phyloP scores from a whole-genome alignment of 257 asterid genomes.

The Leonotis leonurus region DNA sequence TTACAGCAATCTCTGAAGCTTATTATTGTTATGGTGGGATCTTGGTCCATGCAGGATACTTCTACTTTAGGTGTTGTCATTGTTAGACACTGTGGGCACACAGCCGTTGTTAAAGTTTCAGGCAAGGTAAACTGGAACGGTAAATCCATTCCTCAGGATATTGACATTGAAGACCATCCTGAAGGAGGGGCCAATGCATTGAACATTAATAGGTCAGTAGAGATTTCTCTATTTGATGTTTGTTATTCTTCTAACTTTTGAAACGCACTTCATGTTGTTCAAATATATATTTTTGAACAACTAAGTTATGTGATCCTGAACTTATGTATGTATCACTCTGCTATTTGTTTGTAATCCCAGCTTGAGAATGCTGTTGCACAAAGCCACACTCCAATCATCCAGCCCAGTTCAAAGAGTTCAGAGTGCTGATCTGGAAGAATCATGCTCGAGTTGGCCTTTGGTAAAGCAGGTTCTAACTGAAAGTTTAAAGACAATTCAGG shows the following conservation, averaged over 20 bases:
- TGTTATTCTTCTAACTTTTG: neutral
- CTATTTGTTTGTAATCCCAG: conserved; percentile 30
- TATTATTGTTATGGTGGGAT: conserved; percentile 9
- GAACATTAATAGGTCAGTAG: conserved; percentile 59
- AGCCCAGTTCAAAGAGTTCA: conserved; percentile 50
- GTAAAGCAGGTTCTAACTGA: conserved; percentile 51
- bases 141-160: conserved; percentile 42
- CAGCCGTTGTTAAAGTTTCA: conserved; percentile 59
- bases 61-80: conserved; percentile 64
- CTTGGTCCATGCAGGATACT: conserved; percentile 47
- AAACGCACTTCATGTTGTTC: neutral
- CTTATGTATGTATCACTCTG: conserved; percentile 1
- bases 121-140: conserved; percentile 48
- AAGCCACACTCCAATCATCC: conserved; percentile 43
- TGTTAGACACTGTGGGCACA: conserved; percentile 62
- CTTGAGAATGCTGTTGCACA: conserved; percentile 73
- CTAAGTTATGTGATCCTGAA: neutral
- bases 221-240: conserved; percentile 5
- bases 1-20: neutral
- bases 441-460: conserved; percentile 30
- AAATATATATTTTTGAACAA: neutral
- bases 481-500: conserved; percentile 49
- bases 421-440: conserved; percentile 46
- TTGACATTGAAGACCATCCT: conserved; percentile 62
- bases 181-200: conserved; percentile 83